Percentiles rank a stretch among this genome's conserved stretches.
phyloP scores from a whole-genome alignment of 192 early-diverging fungal species.

The Podochytrium sp. region DNA sequence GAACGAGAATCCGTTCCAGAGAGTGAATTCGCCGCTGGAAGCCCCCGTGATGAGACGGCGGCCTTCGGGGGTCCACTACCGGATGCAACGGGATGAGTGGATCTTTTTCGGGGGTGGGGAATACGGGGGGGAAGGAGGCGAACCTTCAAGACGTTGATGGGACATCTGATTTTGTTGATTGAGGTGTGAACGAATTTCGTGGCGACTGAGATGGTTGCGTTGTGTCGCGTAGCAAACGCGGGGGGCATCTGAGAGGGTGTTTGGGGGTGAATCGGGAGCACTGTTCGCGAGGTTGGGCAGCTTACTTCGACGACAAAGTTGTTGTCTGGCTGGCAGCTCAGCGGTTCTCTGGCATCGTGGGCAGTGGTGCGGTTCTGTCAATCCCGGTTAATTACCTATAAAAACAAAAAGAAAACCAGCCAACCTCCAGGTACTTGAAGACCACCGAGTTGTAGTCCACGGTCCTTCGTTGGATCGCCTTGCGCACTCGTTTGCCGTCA shows the following conservation, averaged over 20 bases:
- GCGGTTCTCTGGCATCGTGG: neutral
- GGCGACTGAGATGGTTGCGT: conserved; percentile 73
- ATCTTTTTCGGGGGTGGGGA: no score
- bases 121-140: conserved; percentile 7
- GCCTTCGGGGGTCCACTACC: conserved; percentile 97
- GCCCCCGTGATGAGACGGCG: conserved; percentile 91
- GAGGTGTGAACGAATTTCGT: conserved; percentile 89
- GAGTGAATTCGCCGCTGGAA: conserved; percentile 91
- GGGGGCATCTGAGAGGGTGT: conserved; percentile 60
- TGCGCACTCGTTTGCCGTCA: conserved; percentile 81
- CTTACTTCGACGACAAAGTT: conserved; percentile 32
- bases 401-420: neutral
- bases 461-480: conserved; percentile 89
- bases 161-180: conserved; percentile 91
- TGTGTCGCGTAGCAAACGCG: conserved; percentile 67
- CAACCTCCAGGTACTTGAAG: conserved; percentile 71
- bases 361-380: conserved; percentile 12
- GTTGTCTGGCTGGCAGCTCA: conserved; percentile 26
- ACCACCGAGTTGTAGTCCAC: conserved; percentile 91
- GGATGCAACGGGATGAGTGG: no score
- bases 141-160: conserved; percentile 88
- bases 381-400: neutral
- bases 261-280: neutral
- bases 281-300: neutral
- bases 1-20: conserved; percentile 97